Evolutionary conservation across 305 asterid genomes (phyloP), one percentile per base, ranked within the genome.

Genomic region (Fraxinus baroniana): DNA sequence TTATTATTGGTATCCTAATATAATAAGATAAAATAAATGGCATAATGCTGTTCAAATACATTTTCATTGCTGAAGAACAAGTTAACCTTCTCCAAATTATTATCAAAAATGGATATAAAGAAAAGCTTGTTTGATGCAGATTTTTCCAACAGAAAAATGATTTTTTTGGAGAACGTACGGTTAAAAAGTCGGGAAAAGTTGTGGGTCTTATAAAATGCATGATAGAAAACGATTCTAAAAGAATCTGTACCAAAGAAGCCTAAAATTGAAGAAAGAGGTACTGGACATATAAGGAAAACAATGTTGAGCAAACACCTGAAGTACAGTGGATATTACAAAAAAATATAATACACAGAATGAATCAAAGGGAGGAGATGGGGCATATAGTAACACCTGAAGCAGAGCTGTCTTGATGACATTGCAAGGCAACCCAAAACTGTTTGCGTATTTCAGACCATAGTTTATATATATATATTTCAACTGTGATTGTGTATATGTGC

Each of bases 321-420:
- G 71, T 20, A 60, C 71, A 57, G 28, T 57, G 28, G 68, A 57
- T 18, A 57, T n/a, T 55, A 52, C 62, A 4, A 52, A 52, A 52
- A 52, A 1, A 15, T 17, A 52, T 57, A 22, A 77, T 44, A 55
- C 26, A 76, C 30, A 28, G 52, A 77, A 82, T 73, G 73, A 64
- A 74, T 64, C 64, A 76, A 60, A 79, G 83, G 77, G 70, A 7
- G 49, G 22, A 75, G 72, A 80, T 71, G 57, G 22, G 78, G 64
- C 32, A 55, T 55, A 55, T n/a, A 30, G 70, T 24, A 33, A 78
- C 79, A 60, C 39, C 37, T 41, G 66, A 28, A 37, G 77, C 75
- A 76, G 80, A 73, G 18, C 64, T 26, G 49, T 37, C 62, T 60
- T 62, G 81, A 70, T 74, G 79, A 37, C 57, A 70, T 32, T 26